phyloP scores from a whole-genome alignment of 164 flowering plant genomes.

The Nelumbo lutea region DNA sequence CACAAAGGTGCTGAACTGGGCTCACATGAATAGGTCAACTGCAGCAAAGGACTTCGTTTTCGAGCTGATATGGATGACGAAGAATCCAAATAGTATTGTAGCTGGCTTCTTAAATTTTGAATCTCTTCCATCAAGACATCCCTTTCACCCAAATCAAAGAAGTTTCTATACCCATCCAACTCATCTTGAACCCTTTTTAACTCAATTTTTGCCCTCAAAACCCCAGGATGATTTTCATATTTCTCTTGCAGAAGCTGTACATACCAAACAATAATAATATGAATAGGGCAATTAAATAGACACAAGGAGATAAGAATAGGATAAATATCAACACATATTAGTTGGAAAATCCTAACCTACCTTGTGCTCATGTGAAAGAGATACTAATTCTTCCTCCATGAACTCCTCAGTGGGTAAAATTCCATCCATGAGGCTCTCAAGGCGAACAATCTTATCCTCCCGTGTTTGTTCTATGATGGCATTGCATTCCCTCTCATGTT shows the following conservation, averaged over 20 bases:
- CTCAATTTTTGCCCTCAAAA: constrained; percentile 60
- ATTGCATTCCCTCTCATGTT: constrained; percentile 97
- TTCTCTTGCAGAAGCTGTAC: constrained; percentile 76
- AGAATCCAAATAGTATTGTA: constrained; percentile 66
- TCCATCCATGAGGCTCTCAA: constrained; percentile 96
- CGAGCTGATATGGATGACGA: constrained; percentile 37
- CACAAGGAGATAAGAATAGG: not conserved
- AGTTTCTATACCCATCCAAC: constrained; percentile 60
- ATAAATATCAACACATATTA: not conserved
- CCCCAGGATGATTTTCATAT: constrained; percentile 87
- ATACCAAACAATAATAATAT: constrained; percentile 3
- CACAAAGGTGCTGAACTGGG: constrained; percentile 37
- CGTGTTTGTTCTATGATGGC: constrained; percentile 72
- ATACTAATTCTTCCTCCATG: constrained; percentile 71
- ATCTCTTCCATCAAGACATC: constrained; percentile 92
- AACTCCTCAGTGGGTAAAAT: constrained; percentile 80
- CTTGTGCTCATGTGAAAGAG: constrained; percentile 71
- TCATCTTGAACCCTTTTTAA: constrained; percentile 75
- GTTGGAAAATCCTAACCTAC: constrained; percentile 24
- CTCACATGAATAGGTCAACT: constrained; percentile 56
- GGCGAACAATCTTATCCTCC: constrained; percentile 91
- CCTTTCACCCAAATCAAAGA: constrained; percentile 83
- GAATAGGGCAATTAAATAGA: constrained; percentile 5
- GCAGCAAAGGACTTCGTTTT: constrained; percentile 42
- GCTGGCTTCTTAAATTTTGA: constrained; percentile 75